phyloP scores from a whole-genome alignment of 139 green algal genomes.

The Trebouxia sp. region DNA sequence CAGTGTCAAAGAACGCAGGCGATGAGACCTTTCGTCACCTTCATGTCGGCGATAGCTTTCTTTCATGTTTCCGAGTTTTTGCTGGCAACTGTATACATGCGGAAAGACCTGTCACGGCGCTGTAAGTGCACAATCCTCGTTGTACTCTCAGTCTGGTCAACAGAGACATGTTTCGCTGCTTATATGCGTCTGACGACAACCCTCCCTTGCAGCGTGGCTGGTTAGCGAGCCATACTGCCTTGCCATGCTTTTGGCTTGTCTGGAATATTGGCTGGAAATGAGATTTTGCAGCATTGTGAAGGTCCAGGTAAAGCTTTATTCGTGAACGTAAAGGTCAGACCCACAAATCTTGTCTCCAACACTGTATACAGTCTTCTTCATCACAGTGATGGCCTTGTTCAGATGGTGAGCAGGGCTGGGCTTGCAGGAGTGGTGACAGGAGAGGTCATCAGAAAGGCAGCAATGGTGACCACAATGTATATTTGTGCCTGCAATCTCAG shows the following conservation, averaged over 20 bases:
- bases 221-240: conserved; percentile 59
- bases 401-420: conserved; percentile 39
- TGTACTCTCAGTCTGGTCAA: neutral
- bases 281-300: conserved; percentile 33
- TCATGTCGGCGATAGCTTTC: conserved; percentile 40
- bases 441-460: conserved; percentile 68
- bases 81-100: conserved; percentile 54
- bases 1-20: too few relatives aligned
- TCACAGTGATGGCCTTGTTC: too few relatives aligned
- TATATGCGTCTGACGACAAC: too few relatives aligned
- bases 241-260: conserved; percentile 49
- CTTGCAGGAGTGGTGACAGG: conserved; percentile 53
- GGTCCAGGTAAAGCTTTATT: conserved; percentile 22
- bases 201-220: conserved; percentile 45
- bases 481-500: too few relatives aligned
- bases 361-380: too few relatives aligned
- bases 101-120: conserved; percentile 45
- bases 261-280: conserved; percentile 49
- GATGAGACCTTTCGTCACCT: conserved; percentile 34
- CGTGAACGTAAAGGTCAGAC: too few relatives aligned
- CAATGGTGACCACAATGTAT: conserved; percentile 47
- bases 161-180: neutral
- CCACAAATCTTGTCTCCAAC: too few relatives aligned
- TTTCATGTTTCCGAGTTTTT: conserved; percentile 77
- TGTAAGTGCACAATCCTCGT: conserved; percentile 53